Base-by-base conservation (phyloP, 805 yeast genomes). In the Blastobotrys peoriensis region DNA sequence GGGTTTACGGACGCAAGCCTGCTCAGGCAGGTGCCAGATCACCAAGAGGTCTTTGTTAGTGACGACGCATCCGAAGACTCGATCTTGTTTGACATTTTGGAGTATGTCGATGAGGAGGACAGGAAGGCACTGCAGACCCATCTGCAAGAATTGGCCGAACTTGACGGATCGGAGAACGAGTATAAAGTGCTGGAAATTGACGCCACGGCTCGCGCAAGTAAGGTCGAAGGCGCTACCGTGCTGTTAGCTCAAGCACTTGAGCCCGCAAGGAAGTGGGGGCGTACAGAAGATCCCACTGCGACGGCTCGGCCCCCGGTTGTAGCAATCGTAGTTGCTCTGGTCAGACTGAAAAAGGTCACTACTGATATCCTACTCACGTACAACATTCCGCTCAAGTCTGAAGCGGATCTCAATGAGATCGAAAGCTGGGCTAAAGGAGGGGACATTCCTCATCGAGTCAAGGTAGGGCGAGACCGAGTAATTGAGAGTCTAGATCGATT, bases 41-140 rank as follows among this genome's bases (percentile, higher is more conserved):
- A 88, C 1, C 98, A 93, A 60, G 98, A 91, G 61, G 96, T 91
- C 20, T 93, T 75, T 61, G 78, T 89, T 2, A 73, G 72, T 41
- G 61, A 62, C 5, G 60, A 60, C 3, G 51, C 52, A 8, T 55
- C 50, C 15, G 65, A 65, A 27, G 63, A 63, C 37, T 56, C 67
- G 9, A 51, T 64, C 10, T 64, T 70, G 5, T 49, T 71, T 36
- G 75, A 71, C 42, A 53, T 71, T 5, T 53, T 68, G 34, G 75
- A 65, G 60, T 36, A 67, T 55, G 59, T 68, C 51, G 39, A 54
- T 50, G 40, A 57, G 70, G 42, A 44, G 4, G 54, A 45, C 17
- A 36, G 44, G 15, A 44, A 36, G 5, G 59, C 61, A 5, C 48
- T 54, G 6, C 18, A 38, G 33, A 45, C 44, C 16, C 64, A 62